Base-by-base conservation (phyloP, 179 eudicot genomes). In the Nepenthes alata region DNA sequence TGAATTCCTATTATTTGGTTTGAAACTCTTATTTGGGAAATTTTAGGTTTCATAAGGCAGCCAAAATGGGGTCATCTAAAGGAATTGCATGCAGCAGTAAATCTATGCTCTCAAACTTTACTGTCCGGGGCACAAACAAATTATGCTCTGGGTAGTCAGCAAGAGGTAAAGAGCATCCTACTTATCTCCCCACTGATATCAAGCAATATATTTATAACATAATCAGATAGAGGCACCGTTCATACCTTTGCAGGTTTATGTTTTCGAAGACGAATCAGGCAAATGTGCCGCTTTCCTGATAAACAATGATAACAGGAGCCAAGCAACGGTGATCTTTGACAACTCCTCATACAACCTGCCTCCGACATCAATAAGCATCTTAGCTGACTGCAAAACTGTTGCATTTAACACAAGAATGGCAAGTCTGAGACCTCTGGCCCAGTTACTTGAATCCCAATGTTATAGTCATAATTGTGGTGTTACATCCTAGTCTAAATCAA, bases 1-100 rank as follows among this genome's bases (percentile, higher is more conserved):
- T 11, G 85, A 62, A 36, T 6, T 53, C 49, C 3, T 55, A 44
- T 34, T 16, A 37, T 34, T 11, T 14, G 4, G 14, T 54, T 52
- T 16, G 37, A 37, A 10, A 37, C 35, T 16, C 48, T 6, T 25
- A 25, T 8, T 25, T 10, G 38, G 11, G 3, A 48, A 47, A 58
- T 67, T 76, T 37, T 75, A 91, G 98, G 98, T 47, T 74, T 93
- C 67, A 71, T 89, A 49, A 85, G 95, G 78, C 77, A 80, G 66
- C 98, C 97, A 35, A 93, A 90, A 75, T 93, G 97, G 97, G 90
- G 91, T 6, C 98, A 93, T 75, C 94, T 93, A 58, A 93, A 84
- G 80, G 94, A 93, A 61, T 91, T 93, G 60, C 98, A 93, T 62
- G 81, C 69, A 67, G 89, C 96, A 59, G 80, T 93, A 57, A 89